These are phyloP conservation scores for Plenodomus tracheiphilus DNA, from an alignment of 2,329 filamentous ascomycete species.

Conservation along the genomic window DNA sequence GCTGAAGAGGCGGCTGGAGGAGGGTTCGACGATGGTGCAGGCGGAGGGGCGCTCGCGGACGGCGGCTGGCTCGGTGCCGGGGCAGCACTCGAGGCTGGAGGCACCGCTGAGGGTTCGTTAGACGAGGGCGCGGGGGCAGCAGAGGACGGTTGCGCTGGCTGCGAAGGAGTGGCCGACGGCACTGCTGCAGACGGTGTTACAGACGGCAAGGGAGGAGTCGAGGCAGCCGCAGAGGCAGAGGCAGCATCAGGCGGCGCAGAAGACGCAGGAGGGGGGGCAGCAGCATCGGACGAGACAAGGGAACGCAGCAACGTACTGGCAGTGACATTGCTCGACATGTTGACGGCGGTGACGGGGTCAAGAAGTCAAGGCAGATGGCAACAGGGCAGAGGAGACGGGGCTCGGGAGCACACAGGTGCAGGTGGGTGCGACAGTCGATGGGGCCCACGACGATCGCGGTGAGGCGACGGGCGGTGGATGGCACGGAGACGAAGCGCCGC, in stretches of 20 bases:
- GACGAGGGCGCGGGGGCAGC: slow-evolving; percentile 17
- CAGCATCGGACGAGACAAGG: slow-evolving; percentile 14
- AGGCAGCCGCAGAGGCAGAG: slow-evolving; percentile 7
- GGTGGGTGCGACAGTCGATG: neutral
- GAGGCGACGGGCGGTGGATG: slow-evolving; percentile 1
- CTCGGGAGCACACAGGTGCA: too few species aligned
- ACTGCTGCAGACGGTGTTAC: slow-evolving; percentile 28
- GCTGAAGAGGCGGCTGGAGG: slow-evolving; percentile 12
- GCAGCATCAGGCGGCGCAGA: slow-evolving; percentile 10
- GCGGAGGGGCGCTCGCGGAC: neutral
- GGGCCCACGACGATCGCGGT: neutral
- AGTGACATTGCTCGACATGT: slow-evolving; percentile 34
- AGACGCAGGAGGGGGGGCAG: slow-evolving; percentile 14
- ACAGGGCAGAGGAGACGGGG: slow-evolving; percentile 2
- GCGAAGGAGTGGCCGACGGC: neutral
- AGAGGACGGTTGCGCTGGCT: neutral
- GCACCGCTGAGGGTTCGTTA: slow-evolving; percentile 13
- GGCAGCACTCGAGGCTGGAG: slow-evolving; percentile 13
- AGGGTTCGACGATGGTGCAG: slow-evolving; percentile 11
- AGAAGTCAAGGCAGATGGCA: slow-evolving; percentile 12
- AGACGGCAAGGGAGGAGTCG: slow-evolving; percentile 15
- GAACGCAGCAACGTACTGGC: slow-evolving; percentile 39
- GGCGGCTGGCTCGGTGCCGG: slow-evolving; percentile 13
- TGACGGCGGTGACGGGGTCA: slow-evolving; percentile 19
- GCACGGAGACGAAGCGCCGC: neutral